A percentile compares a stretch with the other conserved stretches of the same genome.
phyloP scores from a whole-genome alignment of 768 basidiomycete species.

The Hypholoma fasciculare region DNA sequence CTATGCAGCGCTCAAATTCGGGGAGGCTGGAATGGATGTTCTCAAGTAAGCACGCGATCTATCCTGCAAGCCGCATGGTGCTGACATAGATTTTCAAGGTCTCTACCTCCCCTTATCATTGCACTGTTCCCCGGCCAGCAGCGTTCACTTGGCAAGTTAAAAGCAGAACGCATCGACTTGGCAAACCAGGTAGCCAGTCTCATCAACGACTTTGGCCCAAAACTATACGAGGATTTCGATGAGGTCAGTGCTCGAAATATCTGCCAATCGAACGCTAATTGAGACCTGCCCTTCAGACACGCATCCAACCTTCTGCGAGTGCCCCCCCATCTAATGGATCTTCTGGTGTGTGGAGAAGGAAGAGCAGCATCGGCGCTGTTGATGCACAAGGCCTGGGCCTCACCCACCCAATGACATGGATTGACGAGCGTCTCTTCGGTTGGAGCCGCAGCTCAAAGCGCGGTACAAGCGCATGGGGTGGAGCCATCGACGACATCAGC shows the following conservation, averaged over 20 bases:
- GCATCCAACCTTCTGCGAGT: constrained; percentile 83
- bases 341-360: constrained; percentile 76
- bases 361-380: constrained; percentile 79
- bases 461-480: constrained; percentile 90
- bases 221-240: constrained; percentile 85
- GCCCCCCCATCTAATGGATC: constrained; percentile 79
- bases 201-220: constrained; percentile 88
- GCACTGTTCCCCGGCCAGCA: constrained; percentile 90
- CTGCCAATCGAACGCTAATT: neutral
- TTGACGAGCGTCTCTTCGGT: constrained; percentile 92
- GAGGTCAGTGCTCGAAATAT: constrained; percentile 44
- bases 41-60: constrained; percentile 67
- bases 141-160: constrained; percentile 72
- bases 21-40: constrained; percentile 97
- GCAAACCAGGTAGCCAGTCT: constrained; percentile 82
- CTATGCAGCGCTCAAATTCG: constrained; percentile 93
- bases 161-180: constrained; percentile 69
- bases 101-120: constrained; percentile 85
- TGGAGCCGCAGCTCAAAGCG: constrained; percentile 78
- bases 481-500: constrained; percentile 56
- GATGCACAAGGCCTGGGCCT: constrained; percentile 84
- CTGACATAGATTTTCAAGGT: constrained; percentile 46
- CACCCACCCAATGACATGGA: constrained; percentile 92
- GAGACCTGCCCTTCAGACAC: constrained; percentile 47
- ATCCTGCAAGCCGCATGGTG: neutral